Base-by-base conservation (phyloP, 805 yeast genomes). In the Cyberlindnera saturnus region DNA sequence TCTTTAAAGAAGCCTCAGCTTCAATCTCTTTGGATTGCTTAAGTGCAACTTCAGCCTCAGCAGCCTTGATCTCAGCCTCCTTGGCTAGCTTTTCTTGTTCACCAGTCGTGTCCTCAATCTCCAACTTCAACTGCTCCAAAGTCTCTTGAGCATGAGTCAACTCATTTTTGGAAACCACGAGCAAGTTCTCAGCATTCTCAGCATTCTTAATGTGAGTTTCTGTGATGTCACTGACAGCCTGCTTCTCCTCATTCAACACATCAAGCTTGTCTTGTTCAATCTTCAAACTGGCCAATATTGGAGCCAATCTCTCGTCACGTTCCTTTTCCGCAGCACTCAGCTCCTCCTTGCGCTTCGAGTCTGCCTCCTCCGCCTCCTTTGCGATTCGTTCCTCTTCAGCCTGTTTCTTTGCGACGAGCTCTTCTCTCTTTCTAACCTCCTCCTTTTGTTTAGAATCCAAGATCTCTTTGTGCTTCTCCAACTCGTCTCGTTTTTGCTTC, bases 261-360 rank as follows among this genome's bases (percentile, higher is more conserved):
- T 66, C 63, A 56, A 80, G 67, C 48, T 73, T 71, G 20, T 63
- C 65, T 31, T 70, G 68, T 62, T 80, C 85, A 28, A 53, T 53
- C 47, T 67, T 69, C 53, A 77, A 66, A 52, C 74, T 80, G 32
- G 69, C 78, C 52, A 77, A 66, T 17, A 72, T 60, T 38, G 86
- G 86, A 39, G 74, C 71, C 50, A 79, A 59, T 39, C 70, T 71
- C 44, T 66, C 76, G 52, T 77, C 81, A 51, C 71, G 70, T 52
- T 74, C 81, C 13, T 66, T 64, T 56, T 78, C 77, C 61, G 76
- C 49, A 29, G 45, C 52, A 14, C 35, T 39, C 28, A 75, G 52
- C 50, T 67, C 69, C 36, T 70, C 75, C 48, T 69, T 67, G 38
- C 75, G 72, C 38, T 67, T 59, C n/a, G 66, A 73, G 42, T 72